Conservation (phyloP, 164 flowering plant genomes). For the Euptelea pleiosperma region DNA sequence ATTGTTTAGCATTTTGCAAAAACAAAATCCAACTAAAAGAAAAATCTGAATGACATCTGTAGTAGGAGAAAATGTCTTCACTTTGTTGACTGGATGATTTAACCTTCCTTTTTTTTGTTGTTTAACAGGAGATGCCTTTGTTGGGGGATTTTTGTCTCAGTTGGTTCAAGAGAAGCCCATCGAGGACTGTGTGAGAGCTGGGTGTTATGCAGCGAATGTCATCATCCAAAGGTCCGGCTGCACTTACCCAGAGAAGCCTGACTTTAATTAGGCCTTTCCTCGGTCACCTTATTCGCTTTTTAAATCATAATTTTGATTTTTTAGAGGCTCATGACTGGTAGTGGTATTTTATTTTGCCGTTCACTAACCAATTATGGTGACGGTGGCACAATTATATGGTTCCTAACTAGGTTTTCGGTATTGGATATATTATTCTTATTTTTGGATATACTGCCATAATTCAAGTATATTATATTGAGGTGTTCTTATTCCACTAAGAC, state of each 20-base stretch:
- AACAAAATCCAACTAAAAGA: no score
- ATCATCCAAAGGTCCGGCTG: conserved; percentile 96
- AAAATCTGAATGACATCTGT: no score
- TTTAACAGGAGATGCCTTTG: conserved; percentile 98
- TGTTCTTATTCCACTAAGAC: no score
- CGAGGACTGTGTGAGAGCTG: conserved; percentile 82
- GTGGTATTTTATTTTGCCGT: not conserved
- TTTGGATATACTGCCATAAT: no score
- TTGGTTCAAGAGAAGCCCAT: conserved; percentile 82
- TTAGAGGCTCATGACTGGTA: not conserved
- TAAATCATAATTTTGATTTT: conserved; percentile 4
- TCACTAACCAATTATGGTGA: no score
- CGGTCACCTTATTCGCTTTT: not conserved
- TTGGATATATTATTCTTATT: no score
- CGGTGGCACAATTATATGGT: no score
- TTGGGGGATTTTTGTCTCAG: conserved; percentile 88
- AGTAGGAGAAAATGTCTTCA: no score
- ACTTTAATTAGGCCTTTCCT: conserved; percentile 31
- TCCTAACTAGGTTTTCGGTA: no score
- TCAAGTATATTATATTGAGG: no score
- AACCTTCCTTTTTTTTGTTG: not conserved
- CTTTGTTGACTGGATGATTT: not conserved
- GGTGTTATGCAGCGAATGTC: conserved; percentile 83
- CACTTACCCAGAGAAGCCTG: conserved; percentile 93
- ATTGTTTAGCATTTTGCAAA: no score